Evolutionary conservation across 129 eudicot species (phyloP).

Genomic region (Oenanthe sinensis): DNA sequence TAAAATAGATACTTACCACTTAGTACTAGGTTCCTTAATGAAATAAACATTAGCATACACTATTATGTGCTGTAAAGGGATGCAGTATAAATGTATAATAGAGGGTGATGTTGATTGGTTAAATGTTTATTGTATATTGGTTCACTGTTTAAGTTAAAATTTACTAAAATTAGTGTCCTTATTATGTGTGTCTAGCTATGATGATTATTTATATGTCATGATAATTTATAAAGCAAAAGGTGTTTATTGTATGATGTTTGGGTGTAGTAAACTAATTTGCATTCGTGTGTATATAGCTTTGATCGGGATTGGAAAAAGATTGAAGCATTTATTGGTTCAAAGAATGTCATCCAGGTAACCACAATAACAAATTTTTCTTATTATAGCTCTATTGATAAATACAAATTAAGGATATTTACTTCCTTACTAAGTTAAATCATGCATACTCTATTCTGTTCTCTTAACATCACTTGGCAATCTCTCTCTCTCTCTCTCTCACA

Average conservation of each 20-base stretch:
- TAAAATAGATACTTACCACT: background rate
- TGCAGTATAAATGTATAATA: background rate
- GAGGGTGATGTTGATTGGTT: background rate
- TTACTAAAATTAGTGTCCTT: background rate
- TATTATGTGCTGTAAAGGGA: background rate
- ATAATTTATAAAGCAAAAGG: background rate
- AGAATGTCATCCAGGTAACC: slow-evolving; percentile 82
- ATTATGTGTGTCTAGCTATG: too few relatives aligned
- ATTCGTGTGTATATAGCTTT: slow-evolving; percentile 36
- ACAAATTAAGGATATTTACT: background rate
- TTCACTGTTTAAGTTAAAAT: too few relatives aligned
- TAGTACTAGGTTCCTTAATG: background rate
- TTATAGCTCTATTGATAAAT: background rate
- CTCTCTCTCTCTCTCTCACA: too few relatives aligned
- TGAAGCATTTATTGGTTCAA: slow-evolving; percentile 91
- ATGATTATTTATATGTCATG: background rate
- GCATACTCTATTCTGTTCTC: background rate
- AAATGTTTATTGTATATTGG: background rate
- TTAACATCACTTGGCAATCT: background rate
- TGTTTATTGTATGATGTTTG: background rate
- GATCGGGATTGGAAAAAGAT: slow-evolving; percentile 99
- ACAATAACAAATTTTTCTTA: background rate
- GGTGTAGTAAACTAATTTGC: background rate
- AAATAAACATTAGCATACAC: background rate
- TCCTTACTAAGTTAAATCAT: too few relatives aligned